Percentiles rank a stretch among this genome's conserved stretches.
phyloP scores from a whole-genome alignment of 2,329 filamentous ascomycete species.

The Penicillium glabrum region DNA sequence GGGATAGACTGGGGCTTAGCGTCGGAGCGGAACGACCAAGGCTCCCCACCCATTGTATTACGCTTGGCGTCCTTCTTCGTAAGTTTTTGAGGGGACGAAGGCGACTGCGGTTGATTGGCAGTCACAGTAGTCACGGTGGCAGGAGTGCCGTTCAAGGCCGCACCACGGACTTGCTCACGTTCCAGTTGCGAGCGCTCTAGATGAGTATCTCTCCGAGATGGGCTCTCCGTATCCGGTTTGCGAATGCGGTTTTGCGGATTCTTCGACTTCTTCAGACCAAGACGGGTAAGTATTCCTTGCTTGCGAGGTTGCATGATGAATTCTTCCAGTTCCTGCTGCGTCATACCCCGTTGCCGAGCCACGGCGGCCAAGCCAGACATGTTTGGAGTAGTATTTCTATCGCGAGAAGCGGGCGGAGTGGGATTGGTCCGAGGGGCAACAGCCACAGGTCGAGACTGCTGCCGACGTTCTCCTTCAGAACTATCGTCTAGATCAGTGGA shows the following conservation, averaged over 20 bases:
- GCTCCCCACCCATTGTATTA: slow-evolving; percentile 13
- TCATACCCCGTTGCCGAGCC: slow-evolving; percentile 58
- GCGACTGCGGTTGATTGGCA: slow-evolving; percentile 12
- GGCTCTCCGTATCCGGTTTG: slow-evolving; percentile 57
- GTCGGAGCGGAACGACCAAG: slow-evolving; percentile 27
- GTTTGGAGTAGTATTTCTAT: slow-evolving; percentile 35
- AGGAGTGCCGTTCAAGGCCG: slow-evolving; percentile 10
- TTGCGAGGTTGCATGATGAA: slow-evolving; percentile 34
- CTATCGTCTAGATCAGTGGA: slow-evolving; percentile 63
- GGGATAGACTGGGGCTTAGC: slow-evolving; percentile 6
- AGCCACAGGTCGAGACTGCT: slow-evolving; percentile 21
- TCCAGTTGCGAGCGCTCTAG: slow-evolving; percentile 61
- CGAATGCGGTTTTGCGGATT: slow-evolving; percentile 43
- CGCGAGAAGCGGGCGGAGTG: slow-evolving; percentile 24
- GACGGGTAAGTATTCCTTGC: slow-evolving; percentile 32
- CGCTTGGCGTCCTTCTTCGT: slow-evolving; percentile 29
- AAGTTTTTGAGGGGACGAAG: slow-evolving; percentile 20
- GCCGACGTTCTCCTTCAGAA: slow-evolving; percentile 50
- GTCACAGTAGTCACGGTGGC: slow-evolving; percentile 22
- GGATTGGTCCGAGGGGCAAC: slow-evolving; percentile 20
- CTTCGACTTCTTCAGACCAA: slow-evolving; percentile 32
- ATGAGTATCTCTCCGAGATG: slow-evolving; percentile 61
- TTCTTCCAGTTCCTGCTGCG: slow-evolving; percentile 36
- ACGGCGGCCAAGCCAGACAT: slow-evolving; percentile 33
- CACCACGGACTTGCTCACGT: slow-evolving; percentile 33